A percentile compares a stretch with the other conserved stretches of the same genome.
Evolutionary conservation across 1,139 yeast species (phyloP).

Genomic region (Protomyces gravidus): DNA sequence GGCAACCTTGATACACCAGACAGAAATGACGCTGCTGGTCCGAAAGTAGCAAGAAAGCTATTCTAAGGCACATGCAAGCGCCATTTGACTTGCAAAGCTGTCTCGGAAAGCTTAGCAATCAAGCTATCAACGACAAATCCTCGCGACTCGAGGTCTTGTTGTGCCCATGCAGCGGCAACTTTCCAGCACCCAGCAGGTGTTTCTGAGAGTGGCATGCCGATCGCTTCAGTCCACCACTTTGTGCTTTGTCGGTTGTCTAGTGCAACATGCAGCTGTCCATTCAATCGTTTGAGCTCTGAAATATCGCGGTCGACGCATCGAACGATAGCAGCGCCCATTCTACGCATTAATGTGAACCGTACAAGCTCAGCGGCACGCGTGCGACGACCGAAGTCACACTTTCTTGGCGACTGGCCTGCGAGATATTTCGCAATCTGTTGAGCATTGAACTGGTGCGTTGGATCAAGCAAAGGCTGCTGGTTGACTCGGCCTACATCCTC

Average conservation of each 20-base stretch:
- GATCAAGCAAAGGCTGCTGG: background rate
- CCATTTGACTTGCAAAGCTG: background rate
- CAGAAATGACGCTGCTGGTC: background rate
- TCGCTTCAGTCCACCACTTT: background rate
- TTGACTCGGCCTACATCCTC: background rate
- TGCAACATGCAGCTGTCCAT: background rate
- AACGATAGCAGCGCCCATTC: background rate
- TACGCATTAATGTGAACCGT: background rate
- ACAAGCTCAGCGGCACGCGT: background rate
- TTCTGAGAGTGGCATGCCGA: background rate
- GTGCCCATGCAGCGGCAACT: background rate
- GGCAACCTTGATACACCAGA: slow-evolving; percentile 14
- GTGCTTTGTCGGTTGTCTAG: background rate
- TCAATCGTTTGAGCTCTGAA: background rate
- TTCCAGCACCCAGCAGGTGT: background rate
- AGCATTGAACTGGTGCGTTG: background rate
- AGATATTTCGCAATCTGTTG: background rate
- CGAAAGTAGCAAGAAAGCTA: slow-evolving; percentile 19
- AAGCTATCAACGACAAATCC: background rate
- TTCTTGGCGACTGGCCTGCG: too few species aligned
- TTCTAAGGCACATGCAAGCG: background rate
- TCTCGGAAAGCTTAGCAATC: background rate
- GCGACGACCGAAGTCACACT: background rate
- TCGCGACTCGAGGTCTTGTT: background rate
- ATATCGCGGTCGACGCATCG: background rate